Evolutionary conservation across 441 rosid genomes (phyloP), one percentile per base, ranked within the genome.

Genomic region (Geranium incanum): DNA sequence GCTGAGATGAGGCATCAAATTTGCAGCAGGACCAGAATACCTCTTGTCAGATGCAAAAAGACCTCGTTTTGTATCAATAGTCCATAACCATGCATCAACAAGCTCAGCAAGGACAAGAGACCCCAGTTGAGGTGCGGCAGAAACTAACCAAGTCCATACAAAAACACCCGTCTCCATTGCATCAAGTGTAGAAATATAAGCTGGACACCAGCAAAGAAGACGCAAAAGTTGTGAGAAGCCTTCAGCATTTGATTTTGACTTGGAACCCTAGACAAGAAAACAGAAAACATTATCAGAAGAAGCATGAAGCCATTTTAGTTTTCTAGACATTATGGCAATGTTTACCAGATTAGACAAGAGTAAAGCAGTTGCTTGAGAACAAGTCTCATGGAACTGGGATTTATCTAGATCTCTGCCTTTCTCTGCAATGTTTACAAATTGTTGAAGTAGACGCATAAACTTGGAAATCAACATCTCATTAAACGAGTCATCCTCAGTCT

Each of bases 71-170:
- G 93, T 91, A 77, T 92, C 99, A 75, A 95, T 91, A 81, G 98
- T 92, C 99, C 99, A 95, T 75, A 91, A 78, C 99, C 99, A 95
- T 72, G 99, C 99, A 89, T 92, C 99, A 76, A 95, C 98, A 76
- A 95, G 98, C 83, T 95, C 98, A 0, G 98, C 92, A 78, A 95
- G 97, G 80, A 95, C 89, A 71, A 95, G 86, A 75, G 96, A 88
- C 18, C 92, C 98, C 74, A 91, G 82, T 75, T 87, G 92, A 19
- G 99, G 96, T 78, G 98, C 96, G 73, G 98, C 93, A 72, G 99
- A 91, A 81, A 95, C 98, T 82, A 95, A 80, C 99, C 99, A 95
- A 67, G 98, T 89, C 98, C 99, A 95, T 70, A 91, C 85, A 77
- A 92, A 92, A 78, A 92, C 89, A 68, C 99, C 98, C 69, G 97